A percentile compares a stretch with the other conserved stretches of the same genome.
phyloP scores from a whole-genome alignment of 768 basidiomycete species.

The Boletus fagicola region DNA sequence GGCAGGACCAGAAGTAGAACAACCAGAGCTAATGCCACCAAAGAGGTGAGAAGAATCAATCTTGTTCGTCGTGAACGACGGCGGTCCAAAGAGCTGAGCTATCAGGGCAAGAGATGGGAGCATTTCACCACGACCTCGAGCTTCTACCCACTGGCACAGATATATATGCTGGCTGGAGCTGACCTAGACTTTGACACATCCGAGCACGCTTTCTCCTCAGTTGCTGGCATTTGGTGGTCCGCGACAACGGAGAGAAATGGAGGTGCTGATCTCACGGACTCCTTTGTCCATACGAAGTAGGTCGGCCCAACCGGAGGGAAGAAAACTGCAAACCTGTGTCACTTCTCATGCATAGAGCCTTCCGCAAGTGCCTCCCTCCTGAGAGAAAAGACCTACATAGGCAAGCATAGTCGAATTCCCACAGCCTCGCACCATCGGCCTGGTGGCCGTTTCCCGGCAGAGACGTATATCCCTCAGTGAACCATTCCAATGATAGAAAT shows the following conservation, averaged over 20 bases:
- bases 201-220: background rate
- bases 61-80: conserved; percentile 20
- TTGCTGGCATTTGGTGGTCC: background rate
- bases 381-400: background rate
- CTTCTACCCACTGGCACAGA: background rate
- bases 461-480: background rate
- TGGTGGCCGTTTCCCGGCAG: background rate
- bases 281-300: background rate
- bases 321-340: background rate
- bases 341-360: background rate
- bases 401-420: background rate
- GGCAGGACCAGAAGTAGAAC: conserved; percentile 44
- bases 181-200: background rate
- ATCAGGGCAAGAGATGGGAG: conserved; percentile 20
- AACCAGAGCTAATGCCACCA: conserved; percentile 45
- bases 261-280: background rate
- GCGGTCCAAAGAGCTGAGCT: conserved; percentile 19
- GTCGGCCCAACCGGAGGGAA: too few species aligned
- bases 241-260: background rate
- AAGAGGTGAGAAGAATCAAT: conserved; percentile 30
- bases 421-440: background rate
- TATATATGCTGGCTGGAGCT: conserved; percentile 6
- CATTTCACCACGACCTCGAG: conserved; percentile 8
- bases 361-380: too few species aligned
- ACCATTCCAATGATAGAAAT: background rate